A percentile compares a stretch with the other conserved stretches of the same genome.
phyloP scores from a whole-genome alignment of 257 asterid genomes.

The Solanum arcanum region DNA sequence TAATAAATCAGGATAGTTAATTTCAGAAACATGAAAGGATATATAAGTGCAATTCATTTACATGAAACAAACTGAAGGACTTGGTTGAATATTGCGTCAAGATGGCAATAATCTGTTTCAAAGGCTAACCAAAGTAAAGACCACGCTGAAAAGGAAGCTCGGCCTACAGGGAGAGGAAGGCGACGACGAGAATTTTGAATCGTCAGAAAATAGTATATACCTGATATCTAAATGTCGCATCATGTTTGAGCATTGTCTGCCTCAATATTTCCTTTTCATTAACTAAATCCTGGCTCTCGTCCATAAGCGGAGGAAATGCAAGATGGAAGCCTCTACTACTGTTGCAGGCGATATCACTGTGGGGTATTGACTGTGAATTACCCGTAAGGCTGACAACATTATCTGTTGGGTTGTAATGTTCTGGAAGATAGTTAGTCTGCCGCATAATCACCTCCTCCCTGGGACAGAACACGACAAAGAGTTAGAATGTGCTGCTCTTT shows the following conservation, averaged over 20 bases:
- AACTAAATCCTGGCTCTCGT: slow-evolving; percentile 13
- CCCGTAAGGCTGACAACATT: slow-evolving; percentile 25
- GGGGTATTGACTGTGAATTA: slow-evolving; percentile 19
- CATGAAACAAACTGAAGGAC: background rate
- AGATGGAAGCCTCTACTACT: slow-evolving; percentile 19
- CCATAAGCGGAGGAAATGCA: slow-evolving; percentile 13
- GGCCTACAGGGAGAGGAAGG: too few species aligned
- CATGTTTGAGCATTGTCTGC: slow-evolving; percentile 56
- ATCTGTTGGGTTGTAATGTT: slow-evolving; percentile 24
- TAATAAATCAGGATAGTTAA: background rate
- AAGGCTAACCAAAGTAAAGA: background rate
- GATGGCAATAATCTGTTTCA: background rate
- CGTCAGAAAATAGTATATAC: slow-evolving; percentile 9
- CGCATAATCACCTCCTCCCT: slow-evolving; percentile 43
- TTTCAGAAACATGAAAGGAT: background rate
- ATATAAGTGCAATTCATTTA: background rate
- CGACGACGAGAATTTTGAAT: too few species aligned
- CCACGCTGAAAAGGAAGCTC: background rate
- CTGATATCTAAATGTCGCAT: slow-evolving; percentile 68
- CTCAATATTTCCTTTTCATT: slow-evolving; percentile 36
- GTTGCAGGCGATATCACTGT: slow-evolving; percentile 16
- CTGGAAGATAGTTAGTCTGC: slow-evolving; percentile 26
- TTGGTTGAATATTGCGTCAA: background rate
- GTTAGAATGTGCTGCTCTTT: background rate
- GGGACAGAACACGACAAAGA: background rate